Conservation (phyloP, 2,329 filamentous ascomycete genomes). For the Phaeoacremonium minimum region DNA sequence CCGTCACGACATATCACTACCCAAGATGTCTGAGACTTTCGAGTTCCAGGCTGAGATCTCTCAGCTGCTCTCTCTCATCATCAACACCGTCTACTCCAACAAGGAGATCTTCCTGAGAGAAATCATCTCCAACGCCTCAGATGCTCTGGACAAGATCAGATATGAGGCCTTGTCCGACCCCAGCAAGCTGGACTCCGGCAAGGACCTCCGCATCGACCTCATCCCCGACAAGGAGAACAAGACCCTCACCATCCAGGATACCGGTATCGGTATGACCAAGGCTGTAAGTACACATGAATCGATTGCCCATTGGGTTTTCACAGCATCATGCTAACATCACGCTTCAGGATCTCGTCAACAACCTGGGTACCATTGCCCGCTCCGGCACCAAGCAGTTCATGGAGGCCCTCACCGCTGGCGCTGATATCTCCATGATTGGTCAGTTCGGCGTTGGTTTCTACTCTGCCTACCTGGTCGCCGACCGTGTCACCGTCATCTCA, state of each 20-base stretch:
- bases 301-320: neutral
- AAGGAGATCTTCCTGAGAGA: conserved; percentile 99
- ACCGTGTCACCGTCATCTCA: conserved; percentile 90
- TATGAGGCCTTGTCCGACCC: conserved; percentile 98
- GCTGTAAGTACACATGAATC: conserved; percentile 62
- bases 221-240: conserved; percentile 96
- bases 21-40: conserved; percentile 89
- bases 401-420: conserved; percentile 97
- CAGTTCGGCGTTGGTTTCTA: conserved; percentile 99
- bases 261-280: conserved; percentile 99
- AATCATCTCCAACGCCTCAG: conserved; percentile 95
- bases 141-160: conserved; percentile 99
- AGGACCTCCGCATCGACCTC: conserved; percentile 98
- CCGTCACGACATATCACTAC: conserved; percentile 29
- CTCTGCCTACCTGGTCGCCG: conserved; percentile 98
- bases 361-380: conserved; percentile 98
- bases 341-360: conserved; percentile 93
- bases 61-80: conserved; percentile 99
- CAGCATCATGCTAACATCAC: conserved; percentile 28
- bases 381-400: conserved; percentile 99
- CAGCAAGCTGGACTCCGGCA: conserved; percentile 93
- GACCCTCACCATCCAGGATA: conserved; percentile 95
- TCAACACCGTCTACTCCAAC: conserved; percentile 99
- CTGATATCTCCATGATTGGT: conserved; percentile 99
- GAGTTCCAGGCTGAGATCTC: conserved; percentile 99